Percentiles rank a stretch among this genome's conserved stretches.
phyloP scores from a whole-genome alignment of 2,329 filamentous ascomycete species.

The Paracoccidioides lutzii region DNA sequence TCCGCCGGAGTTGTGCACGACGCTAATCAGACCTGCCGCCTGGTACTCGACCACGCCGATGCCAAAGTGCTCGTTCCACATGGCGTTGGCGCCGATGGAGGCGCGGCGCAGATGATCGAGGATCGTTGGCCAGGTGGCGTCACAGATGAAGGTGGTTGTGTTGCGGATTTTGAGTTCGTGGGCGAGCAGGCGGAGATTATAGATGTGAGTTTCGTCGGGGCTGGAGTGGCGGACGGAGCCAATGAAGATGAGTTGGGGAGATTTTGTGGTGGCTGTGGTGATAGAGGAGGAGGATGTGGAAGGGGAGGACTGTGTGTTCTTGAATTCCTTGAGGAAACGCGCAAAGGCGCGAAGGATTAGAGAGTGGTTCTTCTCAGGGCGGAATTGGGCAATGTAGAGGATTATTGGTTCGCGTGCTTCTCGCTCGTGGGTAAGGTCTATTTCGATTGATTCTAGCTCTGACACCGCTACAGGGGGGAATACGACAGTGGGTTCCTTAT shows the following conservation, averaged over 20 bases:
- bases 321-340: constrained; percentile 49
- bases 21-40: constrained; percentile 79
- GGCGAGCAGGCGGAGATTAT: constrained; percentile 71
- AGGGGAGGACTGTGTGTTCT: constrained; percentile 22
- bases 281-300: constrained; percentile 6
- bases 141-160: constrained; percentile 72
- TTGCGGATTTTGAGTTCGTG: constrained; percentile 80
- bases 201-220: constrained; percentile 49
- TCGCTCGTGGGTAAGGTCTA: constrained; percentile 53
- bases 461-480: constrained; percentile 88
- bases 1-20: constrained; percentile 87
- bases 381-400: constrained; percentile 93
- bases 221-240: constrained; percentile 72
- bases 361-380: constrained; percentile 91
- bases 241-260: constrained; percentile 61
- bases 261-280: neutral
- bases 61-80: constrained; percentile 99
- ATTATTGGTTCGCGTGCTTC: constrained; percentile 56
- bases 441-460: constrained; percentile 63
- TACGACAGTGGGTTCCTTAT: constrained; percentile 48
- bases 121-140: constrained; percentile 80
- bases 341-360: constrained; percentile 78
- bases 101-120: constrained; percentile 63
- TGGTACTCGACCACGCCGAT: constrained; percentile 98
- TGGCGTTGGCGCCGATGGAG: constrained; percentile 84